Base-by-base conservation (phyloP, 2,329 filamentous ascomycete genomes). In the Sporothrix dimorphospora region DNA sequence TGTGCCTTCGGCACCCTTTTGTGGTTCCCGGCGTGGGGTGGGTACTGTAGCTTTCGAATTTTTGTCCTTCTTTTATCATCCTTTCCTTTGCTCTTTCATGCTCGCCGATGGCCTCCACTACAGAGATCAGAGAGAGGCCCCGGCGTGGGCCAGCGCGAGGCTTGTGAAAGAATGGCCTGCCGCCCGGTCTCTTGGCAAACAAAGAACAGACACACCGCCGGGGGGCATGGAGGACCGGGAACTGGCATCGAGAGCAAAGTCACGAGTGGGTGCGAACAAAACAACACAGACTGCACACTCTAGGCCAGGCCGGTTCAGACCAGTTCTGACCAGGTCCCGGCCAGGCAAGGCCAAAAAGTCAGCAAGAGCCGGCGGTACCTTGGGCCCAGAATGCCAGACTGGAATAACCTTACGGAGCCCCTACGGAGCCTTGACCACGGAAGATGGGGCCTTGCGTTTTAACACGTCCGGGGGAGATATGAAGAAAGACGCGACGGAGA, bases 401-500 rank as follows among this genome's bases (percentile, higher is more conserved):
- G 16, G 30, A 59, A 59, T 59, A 59, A 12, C 53, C 27, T 59
- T 59, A 38, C 16, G 55, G 55, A 40, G 55, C 34, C 55, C 14
- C 42, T 47, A 14, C 14, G 11, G n/a, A n/a, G n/a, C n/a, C n/a
- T 19, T 11, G 4, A n/a, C n/a, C n/a, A n/a, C n/a, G n/a, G 34
- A 40, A 5, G 53, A 57, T 34, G 27, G 55, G 27, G 6, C n/a
- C 21, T 42, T 63, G n/a, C 38, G 12, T 38, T 55, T 42, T 8
- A 63, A 63, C 34, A 21, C n/a, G 59, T 63, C 59, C 38, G 59
- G 38, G 38, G n/a, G 34, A 42, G 57, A 24, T 61, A 61, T 42
- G n/a, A 63, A 42, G 30, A 42, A 40, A 21, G 38, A 63, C 57
- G 34, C 57, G 57, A 63, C 34, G 38, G 7, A 42, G 11, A 24